Conservation (phyloP, 2,329 filamentous ascomycete genomes). For the Aspergillus felis region DNA sequence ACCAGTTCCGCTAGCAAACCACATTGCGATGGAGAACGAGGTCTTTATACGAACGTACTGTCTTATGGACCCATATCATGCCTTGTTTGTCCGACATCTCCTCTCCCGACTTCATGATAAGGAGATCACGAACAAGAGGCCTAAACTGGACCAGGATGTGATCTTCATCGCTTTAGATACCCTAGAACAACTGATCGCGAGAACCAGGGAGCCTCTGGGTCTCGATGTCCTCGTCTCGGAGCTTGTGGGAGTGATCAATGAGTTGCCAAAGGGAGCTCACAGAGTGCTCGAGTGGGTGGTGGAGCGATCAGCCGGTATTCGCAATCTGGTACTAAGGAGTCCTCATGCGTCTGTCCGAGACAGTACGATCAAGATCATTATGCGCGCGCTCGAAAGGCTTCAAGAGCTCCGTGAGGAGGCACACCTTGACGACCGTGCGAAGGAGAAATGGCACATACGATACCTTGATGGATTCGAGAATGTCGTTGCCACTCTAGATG, state of each 20-base stretch:
- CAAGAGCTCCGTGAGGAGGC: conserved; percentile 35
- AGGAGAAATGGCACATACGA: conserved; percentile 20
- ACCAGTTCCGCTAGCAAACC: conserved; percentile 43
- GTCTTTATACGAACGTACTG: conserved; percentile 71
- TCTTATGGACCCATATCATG: conserved; percentile 69
- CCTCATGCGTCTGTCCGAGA: conserved; percentile 55
- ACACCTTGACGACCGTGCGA: conserved; percentile 21
- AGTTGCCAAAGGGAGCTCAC: conserved; percentile 54
- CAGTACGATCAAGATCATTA: conserved; percentile 50
- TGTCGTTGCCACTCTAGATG: conserved; percentile 48
- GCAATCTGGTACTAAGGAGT: conserved; percentile 62
- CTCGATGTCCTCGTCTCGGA: conserved; percentile 55
- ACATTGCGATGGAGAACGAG: conserved; percentile 70
- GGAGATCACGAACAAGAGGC: conserved; percentile 46
- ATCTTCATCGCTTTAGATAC: conserved; percentile 52
- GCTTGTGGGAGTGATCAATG: conserved; percentile 48
- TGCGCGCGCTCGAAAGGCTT: conserved; percentile 52
- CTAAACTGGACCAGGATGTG: conserved; percentile 42
- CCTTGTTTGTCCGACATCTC: conserved; percentile 61
- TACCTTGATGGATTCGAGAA: conserved; percentile 28
- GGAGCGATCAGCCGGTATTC: conserved; percentile 54
- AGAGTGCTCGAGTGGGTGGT: conserved; percentile 61
- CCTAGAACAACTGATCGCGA: conserved; percentile 70
- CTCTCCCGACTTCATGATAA: conserved; percentile 55
- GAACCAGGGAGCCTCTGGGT: conserved; percentile 64